phyloP scores from a whole-genome alignment of 2,329 filamentous ascomycete genomes.

The Talaromyces sp. region DNA sequence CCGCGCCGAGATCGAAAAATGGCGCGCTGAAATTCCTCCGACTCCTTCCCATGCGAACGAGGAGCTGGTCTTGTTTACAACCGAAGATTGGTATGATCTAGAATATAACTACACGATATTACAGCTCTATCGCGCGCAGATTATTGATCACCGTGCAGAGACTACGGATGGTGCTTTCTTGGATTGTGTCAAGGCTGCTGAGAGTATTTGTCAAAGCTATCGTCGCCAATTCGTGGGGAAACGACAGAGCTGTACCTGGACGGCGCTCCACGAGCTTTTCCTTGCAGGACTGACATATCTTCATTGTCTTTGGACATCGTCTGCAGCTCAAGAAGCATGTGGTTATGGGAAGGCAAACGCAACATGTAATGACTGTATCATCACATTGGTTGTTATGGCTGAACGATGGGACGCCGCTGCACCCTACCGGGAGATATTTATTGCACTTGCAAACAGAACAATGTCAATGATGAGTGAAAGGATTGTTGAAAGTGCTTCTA shows the following conservation, averaged over 20 bases:
- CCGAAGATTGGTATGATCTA: slow-evolving; percentile 38
- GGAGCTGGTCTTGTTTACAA: slow-evolving; percentile 28
- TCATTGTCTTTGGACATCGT: slow-evolving; percentile 35
- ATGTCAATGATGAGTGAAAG: slow-evolving; percentile 9
- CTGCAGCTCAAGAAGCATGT: slow-evolving; percentile 18
- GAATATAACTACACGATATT: slow-evolving; percentile 41
- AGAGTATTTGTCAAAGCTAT: slow-evolving; percentile 12
- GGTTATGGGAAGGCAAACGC: slow-evolving; percentile 23
- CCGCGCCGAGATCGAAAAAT: slow-evolving; percentile 8
- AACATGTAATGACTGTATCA: slow-evolving; percentile 30
- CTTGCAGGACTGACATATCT: slow-evolving; percentile 29
- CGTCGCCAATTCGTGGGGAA: slow-evolving; percentile 20
- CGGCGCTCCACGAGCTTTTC: slow-evolving; percentile 23
- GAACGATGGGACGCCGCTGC: slow-evolving; percentile 31
- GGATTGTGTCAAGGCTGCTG: slow-evolving; percentile 21
- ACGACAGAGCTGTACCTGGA: slow-evolving; percentile 23
- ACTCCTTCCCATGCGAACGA: slow-evolving; percentile 18
- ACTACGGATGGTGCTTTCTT: slow-evolving; percentile 23
- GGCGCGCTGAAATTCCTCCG: neutral
- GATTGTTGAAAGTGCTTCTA: neutral
- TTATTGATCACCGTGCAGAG: slow-evolving; percentile 19
- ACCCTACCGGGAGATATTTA: slow-evolving; percentile 36
- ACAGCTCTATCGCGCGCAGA: slow-evolving; percentile 32
- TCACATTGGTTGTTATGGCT: slow-evolving; percentile 31
- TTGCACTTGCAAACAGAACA: slow-evolving; percentile 22